Percentiles rank a stretch among this genome's conserved stretches.
Conservation (phyloP, 2,329 filamentous ascomycete species). For the Xylaria multiplex region DNA sequence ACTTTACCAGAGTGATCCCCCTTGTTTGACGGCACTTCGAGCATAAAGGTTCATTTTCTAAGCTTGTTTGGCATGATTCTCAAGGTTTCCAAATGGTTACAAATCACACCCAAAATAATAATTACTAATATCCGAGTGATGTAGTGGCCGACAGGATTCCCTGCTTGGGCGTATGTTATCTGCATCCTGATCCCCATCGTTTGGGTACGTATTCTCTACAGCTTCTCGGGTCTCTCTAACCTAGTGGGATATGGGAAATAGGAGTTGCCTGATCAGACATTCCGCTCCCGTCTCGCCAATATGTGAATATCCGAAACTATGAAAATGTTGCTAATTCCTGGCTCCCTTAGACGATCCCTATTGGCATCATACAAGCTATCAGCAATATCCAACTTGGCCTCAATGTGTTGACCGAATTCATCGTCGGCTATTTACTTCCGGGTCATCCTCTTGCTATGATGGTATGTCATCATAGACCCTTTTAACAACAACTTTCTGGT, state of each 20-base stretch:
- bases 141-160: conserved; percentile 64
- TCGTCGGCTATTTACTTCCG: conserved; percentile 78
- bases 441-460: conserved; percentile 78
- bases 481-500: neutral
- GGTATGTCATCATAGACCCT: conserved; percentile 44
- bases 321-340: conserved; percentile 2
- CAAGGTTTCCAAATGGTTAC: too few species aligned
- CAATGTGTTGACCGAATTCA: conserved; percentile 75
- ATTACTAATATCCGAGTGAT: too few species aligned
- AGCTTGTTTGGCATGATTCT: too few species aligned
- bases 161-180: conserved; percentile 67
- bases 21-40: too few species aligned
- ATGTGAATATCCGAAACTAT: neutral
- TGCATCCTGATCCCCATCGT: conserved; percentile 67
- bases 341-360: conserved; percentile 23
- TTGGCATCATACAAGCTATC: conserved; percentile 69
- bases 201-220: conserved; percentile 50
- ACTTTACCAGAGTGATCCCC: too few species aligned
- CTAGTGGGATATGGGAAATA: neutral
- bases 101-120: too few species aligned
- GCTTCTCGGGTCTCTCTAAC: neutral
- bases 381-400: conserved; percentile 72
- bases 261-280: neutral
- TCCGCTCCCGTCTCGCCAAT: neutral
- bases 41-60: too few species aligned